These are phyloP conservation scores for Ophiostoma triangulosporum DNA, from an alignment of 2,329 filamentous ascomycete species.

Conservation along the genomic window DNA sequence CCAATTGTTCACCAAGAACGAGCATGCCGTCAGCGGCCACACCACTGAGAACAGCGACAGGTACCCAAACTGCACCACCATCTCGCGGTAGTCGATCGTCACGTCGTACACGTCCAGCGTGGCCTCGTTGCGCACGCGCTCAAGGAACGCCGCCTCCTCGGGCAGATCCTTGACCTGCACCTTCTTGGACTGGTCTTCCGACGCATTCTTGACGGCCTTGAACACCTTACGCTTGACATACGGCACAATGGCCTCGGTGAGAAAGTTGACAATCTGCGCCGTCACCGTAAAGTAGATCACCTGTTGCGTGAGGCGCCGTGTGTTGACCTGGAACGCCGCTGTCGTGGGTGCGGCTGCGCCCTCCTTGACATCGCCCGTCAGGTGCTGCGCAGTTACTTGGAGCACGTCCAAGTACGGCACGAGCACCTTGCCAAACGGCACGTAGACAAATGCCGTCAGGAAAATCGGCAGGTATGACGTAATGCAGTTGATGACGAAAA, in stretches of 20 bases:
- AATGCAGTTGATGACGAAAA: conserved; percentile 79
- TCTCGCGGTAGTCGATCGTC: conserved; percentile 79
- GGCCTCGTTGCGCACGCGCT: conserved; percentile 69
- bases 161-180: conserved; percentile 45
- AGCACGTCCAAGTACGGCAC: conserved; percentile 81
- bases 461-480: conserved; percentile 66
- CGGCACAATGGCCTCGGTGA: conserved; percentile 72
- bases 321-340: conserved; percentile 65
- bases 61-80: conserved; percentile 80
- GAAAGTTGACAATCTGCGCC: conserved; percentile 78
- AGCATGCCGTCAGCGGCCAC: conserved; percentile 84
- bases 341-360: conserved; percentile 13
- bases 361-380: conserved; percentile 60
- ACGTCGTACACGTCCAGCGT: conserved; percentile 79
- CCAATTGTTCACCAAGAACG: conserved; percentile 93
- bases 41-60: conserved; percentile 82
- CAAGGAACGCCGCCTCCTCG: conserved; percentile 69
- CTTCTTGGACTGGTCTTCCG: conserved; percentile 39
- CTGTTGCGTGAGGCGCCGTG: conserved; percentile 70
- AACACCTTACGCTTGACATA: conserved; percentile 68
- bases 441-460: conserved; percentile 66
- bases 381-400: conserved; percentile 56
- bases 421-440: conserved; percentile 70
- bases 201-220: conserved; percentile 65
- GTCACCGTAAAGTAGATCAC: conserved; percentile 95